These are phyloP conservation scores for Ophiognomonia clavigignenti-juglandacearum DNA, from an alignment of 2,329 filamentous ascomycete species.

Conservation along the genomic window DNA sequence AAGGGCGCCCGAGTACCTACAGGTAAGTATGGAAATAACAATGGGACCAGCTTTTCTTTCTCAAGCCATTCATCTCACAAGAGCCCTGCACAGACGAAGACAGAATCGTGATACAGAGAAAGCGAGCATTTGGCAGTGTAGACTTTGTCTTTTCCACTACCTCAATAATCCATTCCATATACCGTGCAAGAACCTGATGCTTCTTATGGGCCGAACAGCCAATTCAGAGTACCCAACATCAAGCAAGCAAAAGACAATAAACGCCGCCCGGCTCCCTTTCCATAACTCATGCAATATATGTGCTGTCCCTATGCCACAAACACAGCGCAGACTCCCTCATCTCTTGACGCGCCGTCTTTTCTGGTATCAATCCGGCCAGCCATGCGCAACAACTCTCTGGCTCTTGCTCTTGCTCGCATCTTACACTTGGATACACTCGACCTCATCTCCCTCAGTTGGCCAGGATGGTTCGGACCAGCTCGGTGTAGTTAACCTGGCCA, in stretches of 20 bases:
- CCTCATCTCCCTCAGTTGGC: slow-evolving; percentile 56
- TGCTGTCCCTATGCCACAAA: slow-evolving; percentile 4
- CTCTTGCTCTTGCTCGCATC: no score
- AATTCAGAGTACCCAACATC: slow-evolving; percentile 11
- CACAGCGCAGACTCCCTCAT: neutral
- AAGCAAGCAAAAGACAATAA: slow-evolving; percentile 17
- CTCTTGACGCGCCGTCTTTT: slow-evolving; percentile 2
- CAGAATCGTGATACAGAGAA: no score
- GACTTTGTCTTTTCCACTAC: slow-evolving; percentile 1
- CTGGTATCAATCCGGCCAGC: no score
- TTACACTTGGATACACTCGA: no score
- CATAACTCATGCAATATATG: slow-evolving; percentile 14
- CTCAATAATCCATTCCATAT: slow-evolving; percentile 4
- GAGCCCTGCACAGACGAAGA: neutral
- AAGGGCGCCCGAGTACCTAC: neutral
- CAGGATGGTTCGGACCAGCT: slow-evolving; percentile 81
- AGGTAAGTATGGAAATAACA: neutral
- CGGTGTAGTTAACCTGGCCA: slow-evolving; percentile 95
- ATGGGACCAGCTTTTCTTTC: no score
- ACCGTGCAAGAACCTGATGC: neutral
- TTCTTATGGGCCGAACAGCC: slow-evolving; percentile 4
- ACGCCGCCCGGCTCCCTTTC: slow-evolving; percentile 11
- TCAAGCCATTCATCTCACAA: no score
- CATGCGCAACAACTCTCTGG: no score
- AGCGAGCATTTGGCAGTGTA: no score